These are phyloP conservation scores for Patellifolia procumbens DNA, from an alignment of 179 eudicot species.

Conservation along the genomic window DNA sequence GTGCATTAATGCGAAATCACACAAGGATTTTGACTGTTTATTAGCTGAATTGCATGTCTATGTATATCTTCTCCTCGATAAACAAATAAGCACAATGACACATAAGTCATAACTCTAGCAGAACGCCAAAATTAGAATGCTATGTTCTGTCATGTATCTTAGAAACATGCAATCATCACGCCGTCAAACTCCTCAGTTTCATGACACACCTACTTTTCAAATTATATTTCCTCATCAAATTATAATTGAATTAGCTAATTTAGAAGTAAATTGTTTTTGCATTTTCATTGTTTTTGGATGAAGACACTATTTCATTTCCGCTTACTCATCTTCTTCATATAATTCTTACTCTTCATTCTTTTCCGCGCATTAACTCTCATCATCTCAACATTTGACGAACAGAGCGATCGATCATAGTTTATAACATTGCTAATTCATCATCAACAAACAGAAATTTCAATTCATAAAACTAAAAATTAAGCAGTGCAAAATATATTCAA, in stretches of 20 bases:
- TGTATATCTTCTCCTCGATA: too few relatives aligned
- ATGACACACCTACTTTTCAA: background rate
- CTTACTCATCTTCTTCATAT: too few relatives aligned
- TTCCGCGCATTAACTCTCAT: background rate
- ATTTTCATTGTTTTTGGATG: background rate
- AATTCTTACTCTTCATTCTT: background rate
- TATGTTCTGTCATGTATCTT: background rate
- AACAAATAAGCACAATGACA: background rate
- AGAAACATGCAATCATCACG: background rate
- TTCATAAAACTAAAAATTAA: too few relatives aligned
- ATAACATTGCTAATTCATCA: background rate
- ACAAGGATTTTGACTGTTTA: background rate
- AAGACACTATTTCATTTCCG: background rate
- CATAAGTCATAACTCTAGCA: background rate
- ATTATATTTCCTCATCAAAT: background rate
- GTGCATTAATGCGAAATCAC: background rate
- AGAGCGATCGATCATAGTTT: too few relatives aligned
- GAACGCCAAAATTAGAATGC: background rate
- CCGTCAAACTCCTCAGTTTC: background rate
- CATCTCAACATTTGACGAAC: background rate
- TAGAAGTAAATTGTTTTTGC: background rate
- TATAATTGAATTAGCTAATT: background rate
- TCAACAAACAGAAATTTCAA: background rate
- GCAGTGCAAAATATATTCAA: too few relatives aligned
- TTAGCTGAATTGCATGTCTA: background rate